These are phyloP conservation scores for Kregervanrija fluxuum DNA, from an alignment of 805 yeast genomes.

Conservation along the genomic window DNA sequence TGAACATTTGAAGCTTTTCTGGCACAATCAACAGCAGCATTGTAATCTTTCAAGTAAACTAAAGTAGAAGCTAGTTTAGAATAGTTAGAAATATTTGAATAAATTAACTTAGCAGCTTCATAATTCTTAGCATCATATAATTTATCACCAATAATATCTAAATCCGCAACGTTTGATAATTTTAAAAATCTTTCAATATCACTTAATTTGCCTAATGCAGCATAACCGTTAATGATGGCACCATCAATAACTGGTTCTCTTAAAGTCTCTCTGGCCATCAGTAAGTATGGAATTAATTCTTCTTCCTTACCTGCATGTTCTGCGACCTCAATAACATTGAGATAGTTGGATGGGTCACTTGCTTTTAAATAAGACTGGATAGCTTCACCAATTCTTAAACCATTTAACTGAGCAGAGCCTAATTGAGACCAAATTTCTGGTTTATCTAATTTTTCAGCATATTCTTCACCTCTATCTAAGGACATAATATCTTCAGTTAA, in stretches of 20 bases:
- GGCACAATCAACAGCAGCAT: conserved; percentile 97
- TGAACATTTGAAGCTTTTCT: conserved; percentile 90
- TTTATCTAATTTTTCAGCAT: conserved; percentile 81
- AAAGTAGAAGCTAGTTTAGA: conserved; percentile 94
- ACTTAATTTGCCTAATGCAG: conserved; percentile 61
- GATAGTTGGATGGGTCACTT: conserved; percentile 82
- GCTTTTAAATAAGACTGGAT: conserved; percentile 89
- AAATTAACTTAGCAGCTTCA: conserved; percentile 88
- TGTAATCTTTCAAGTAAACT: conserved; percentile 87
- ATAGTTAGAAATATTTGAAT: conserved; percentile 82
- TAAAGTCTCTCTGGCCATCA: conserved; percentile 85
- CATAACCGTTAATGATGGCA: conserved; percentile 81
- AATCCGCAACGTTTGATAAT: conserved; percentile 87
- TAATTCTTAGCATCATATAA: conserved; percentile 75
- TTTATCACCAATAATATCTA: conserved; percentile 88
- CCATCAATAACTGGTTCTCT: conserved; percentile 94
- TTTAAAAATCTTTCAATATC: conserved; percentile 83
- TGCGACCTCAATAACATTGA: conserved; percentile 87
- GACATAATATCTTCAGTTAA: conserved; percentile 90
- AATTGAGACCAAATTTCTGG: conserved; percentile 91
- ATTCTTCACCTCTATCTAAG: conserved; percentile 87
- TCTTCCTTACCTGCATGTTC: conserved; percentile 96
- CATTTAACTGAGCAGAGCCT: conserved; percentile 94
- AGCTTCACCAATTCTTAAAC: conserved; percentile 86
- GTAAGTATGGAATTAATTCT: conserved; percentile 77